Percentiles rank a stretch among this genome's conserved stretches.
phyloP scores from a whole-genome alignment of 176 grass and related monocot genomes.

The Lolium multiflorum region DNA sequence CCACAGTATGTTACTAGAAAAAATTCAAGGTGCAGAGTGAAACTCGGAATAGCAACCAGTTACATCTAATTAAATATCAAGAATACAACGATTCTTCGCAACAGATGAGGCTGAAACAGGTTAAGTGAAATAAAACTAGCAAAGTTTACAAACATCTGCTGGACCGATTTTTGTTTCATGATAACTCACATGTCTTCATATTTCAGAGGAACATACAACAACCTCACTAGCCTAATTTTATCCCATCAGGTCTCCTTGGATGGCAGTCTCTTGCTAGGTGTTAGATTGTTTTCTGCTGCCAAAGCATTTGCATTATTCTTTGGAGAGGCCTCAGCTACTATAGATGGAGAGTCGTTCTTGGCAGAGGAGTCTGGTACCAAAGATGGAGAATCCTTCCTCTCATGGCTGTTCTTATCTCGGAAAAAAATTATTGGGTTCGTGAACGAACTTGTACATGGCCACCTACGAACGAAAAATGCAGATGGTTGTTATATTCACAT shows the following conservation, averaged over 20 bases:
- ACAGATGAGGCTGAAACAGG: constrained; percentile 36
- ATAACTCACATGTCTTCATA: constrained; percentile 43
- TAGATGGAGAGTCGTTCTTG: constrained; percentile 49
- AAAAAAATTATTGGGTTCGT: constrained; percentile 48
- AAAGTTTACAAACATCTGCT: constrained; percentile 16
- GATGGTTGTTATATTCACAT: constrained; percentile 33
- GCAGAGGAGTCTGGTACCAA: constrained; percentile 38
- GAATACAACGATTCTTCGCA: constrained; percentile 32
- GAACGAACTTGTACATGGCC: constrained; percentile 73
- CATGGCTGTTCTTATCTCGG: constrained; percentile 45
- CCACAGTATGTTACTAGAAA: neutral
- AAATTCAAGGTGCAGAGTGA: constrained; percentile 21
- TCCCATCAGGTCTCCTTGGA: constrained; percentile 66
- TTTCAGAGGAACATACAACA: constrained; percentile 36
- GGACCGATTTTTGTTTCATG: constrained; percentile 33
- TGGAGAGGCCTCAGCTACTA: constrained; percentile 53
- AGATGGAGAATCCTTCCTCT: constrained; percentile 53
- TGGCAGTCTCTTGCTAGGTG: constrained; percentile 58
- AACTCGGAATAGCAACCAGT: constrained; percentile 23
- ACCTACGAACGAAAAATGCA: constrained; percentile 48
- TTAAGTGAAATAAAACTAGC: constrained; percentile 41
- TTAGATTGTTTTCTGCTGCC: constrained; percentile 58
- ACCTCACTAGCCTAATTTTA: constrained; percentile 34
- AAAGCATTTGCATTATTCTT: constrained; percentile 48
- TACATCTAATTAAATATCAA: constrained; percentile 43